Evolutionary conservation across 768 basidiomycete genomes (phyloP).

Genomic region (Serendipita sp.): DNA sequence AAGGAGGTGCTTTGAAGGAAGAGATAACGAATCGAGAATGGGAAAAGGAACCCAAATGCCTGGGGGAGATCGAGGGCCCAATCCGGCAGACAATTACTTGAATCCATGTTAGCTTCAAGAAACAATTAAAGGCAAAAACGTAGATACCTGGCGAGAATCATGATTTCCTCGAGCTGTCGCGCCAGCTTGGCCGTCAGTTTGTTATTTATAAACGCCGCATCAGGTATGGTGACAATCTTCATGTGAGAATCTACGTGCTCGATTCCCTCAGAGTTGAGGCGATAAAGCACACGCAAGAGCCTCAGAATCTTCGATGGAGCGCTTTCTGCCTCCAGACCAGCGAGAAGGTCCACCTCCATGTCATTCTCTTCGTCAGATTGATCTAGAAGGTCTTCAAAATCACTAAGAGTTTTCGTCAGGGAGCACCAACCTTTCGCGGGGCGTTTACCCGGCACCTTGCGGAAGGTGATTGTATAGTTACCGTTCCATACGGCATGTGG

Average conservation of each 20-base stretch:
- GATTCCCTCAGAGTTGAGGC: slow-evolving; percentile 45
- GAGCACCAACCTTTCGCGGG: slow-evolving; percentile 34
- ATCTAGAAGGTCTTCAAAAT: not conserved
- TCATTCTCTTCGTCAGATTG: slow-evolving; percentile 17
- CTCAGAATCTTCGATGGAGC: slow-evolving; percentile 83
- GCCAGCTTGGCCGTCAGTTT: slow-evolving; percentile 97
- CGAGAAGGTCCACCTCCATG: slow-evolving; percentile 27
- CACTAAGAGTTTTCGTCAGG: not conserved
- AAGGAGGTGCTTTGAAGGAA: slow-evolving; percentile 97
- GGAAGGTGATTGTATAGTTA: slow-evolving; percentile 82
- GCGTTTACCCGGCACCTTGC: slow-evolving; percentile 74
- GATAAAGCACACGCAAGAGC: slow-evolving; percentile 73
- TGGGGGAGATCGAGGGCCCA: slow-evolving; percentile 95
- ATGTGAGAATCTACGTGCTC: slow-evolving; percentile 11
- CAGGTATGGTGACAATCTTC: slow-evolving; percentile 39
- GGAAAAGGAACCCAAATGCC: slow-evolving; percentile 97
- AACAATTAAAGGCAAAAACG: not conserved
- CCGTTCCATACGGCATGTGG: slow-evolving; percentile 76
- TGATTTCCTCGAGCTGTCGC: slow-evolving; percentile 90
- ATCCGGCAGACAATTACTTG: slow-evolving; percentile 85
- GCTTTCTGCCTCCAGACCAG: slow-evolving; percentile 61
- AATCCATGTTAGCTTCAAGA: not conserved
- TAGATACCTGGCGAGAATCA: slow-evolving; percentile 90
- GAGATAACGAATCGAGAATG: slow-evolving; percentile 92
- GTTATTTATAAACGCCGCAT: slow-evolving; percentile 89